Conservation (phyloP, 208 protist species). For the Trypanosoma boissoni region DNA sequence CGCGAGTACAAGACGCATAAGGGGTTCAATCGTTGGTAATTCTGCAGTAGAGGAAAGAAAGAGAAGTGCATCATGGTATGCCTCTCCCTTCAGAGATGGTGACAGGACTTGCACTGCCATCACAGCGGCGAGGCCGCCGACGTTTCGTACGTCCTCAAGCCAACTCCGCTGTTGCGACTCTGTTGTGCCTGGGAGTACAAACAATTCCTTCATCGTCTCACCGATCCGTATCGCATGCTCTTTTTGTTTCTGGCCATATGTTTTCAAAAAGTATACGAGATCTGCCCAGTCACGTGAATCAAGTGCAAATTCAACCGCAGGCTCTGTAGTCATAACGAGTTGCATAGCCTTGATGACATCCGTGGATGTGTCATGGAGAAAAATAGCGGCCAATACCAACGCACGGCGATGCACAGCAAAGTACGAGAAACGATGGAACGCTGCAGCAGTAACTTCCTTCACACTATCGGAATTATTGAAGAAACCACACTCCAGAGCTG, state of each 20-base stretch:
- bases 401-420: conserved; percentile 77
- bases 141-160: conserved; percentile 50
- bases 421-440: conserved; percentile 69
- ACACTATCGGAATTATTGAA: conserved; percentile 69
- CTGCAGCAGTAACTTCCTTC: conserved; percentile 66
- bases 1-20: conserved; percentile 62
- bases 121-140: conserved; percentile 69
- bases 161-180: conserved; percentile 58
- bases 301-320: conserved; percentile 47
- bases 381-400: conserved; percentile 68
- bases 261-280: conserved; percentile 70
- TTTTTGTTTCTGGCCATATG: conserved; percentile 56
- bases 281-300: conserved; percentile 70
- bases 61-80: conserved; percentile 54
- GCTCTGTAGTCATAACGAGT: conserved; percentile 30
- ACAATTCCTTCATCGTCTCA: conserved; percentile 59
- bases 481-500: conserved; percentile 55
- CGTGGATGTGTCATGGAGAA: conserved; percentile 37
- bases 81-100: conserved; percentile 41
- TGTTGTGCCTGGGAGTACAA: conserved; percentile 35
- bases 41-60: conserved; percentile 76
- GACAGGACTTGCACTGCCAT: conserved; percentile 60
- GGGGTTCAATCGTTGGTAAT: conserved; percentile 53
- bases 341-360: conserved; percentile 44
- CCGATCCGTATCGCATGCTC: conserved; percentile 57